These are phyloP conservation scores for Cercospora zeae-maydis DNA, from an alignment of 2,329 filamentous ascomycete species.

Conservation along the genomic window DNA sequence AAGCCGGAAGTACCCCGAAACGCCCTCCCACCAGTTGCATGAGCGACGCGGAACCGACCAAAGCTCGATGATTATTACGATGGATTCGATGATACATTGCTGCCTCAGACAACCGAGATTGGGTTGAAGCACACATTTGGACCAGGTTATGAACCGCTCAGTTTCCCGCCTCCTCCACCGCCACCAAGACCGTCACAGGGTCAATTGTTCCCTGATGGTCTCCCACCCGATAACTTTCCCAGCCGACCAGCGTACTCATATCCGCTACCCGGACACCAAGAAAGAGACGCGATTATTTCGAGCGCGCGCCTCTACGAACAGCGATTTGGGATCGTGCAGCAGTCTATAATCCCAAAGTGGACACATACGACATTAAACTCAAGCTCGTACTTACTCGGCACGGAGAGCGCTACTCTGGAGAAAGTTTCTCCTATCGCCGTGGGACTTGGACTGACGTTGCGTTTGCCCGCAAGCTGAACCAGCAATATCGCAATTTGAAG, in stretches of 20 bases:
- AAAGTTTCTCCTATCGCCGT: slow-evolving; percentile 1
- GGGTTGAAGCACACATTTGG: neutral
- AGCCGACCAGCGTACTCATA: neutral
- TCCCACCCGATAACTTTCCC: neutral
- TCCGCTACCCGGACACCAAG: neutral
- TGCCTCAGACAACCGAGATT: neutral
- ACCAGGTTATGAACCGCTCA: neutral
- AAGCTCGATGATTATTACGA: slow-evolving; percentile 9
- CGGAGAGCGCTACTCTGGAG: slow-evolving; percentile 18
- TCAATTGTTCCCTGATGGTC: neutral
- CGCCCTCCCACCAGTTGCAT: neutral
- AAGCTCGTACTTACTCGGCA: slow-evolving; percentile 21
- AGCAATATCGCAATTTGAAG: slow-evolving; percentile 19
- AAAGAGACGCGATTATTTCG: slow-evolving; percentile 5
- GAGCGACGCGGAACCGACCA: neutral
- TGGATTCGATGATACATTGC: slow-evolving; percentile 2
- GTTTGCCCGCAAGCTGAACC: slow-evolving; percentile 13
- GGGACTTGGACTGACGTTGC: slow-evolving; percentile 18
- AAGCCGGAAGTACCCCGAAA: neutral
- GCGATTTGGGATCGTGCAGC: slow-evolving; percentile 21
- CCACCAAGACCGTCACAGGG: neutral
- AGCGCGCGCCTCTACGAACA: slow-evolving; percentile 6
- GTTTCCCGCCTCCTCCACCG: neutral
- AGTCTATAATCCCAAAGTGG: neutral
- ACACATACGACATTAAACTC: slow-evolving; percentile 6